Base-by-base conservation (phyloP, 805 yeast genomes). In the Zygotorulaspora danielsina region DNA sequence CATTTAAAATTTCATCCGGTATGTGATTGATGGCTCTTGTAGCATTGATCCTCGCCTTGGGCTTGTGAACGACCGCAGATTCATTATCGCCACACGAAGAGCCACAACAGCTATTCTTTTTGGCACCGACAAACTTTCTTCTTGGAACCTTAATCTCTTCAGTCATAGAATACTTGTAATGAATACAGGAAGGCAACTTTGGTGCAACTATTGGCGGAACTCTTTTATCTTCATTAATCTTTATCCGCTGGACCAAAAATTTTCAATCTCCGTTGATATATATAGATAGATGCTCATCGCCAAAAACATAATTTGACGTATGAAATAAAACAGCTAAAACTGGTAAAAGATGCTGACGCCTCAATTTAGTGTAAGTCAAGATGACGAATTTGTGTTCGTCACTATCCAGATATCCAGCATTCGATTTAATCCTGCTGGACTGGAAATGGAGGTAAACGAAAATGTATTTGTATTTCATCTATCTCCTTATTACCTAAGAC, bases 401-500 rank as follows among this genome's bases (percentile, higher is more conserved):
- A 72, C 74, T 16, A 74, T 90, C 31, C 71, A 76, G 30, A 79
- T 90, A 1, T 76, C 89, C 0, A 83, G 81, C 51, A 70, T 87
- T 22, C 69, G 95, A 29, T 82, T 84, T 57, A 77, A 75, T 47
- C 79, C 96, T 0, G 69, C 75, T 12, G 76, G 76, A 25, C 70
- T 93, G 11, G 97, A 93, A 59, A 76, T 93, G 71, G 79, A 78
- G 5, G 86, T 82, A 1, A 81, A 83, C 25, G 78, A 76, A 17
- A 78, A 82, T 28, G 63, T 84, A 17, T 79, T 93, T 49, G 79
- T 89, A 13, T 90, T 93, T 61, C 77, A 93, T n/a, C 64, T 93
- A 33, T 72, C 83, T 1, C 98, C 98, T 2, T 93, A 93, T 64
- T 93, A 90, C 57, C 66, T 90, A 24, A 69, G 97, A 50, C 65